These are phyloP conservation scores for Dioszegia crocea DNA, from an alignment of 768 basidiomycete species.

Conservation along the genomic window DNA sequence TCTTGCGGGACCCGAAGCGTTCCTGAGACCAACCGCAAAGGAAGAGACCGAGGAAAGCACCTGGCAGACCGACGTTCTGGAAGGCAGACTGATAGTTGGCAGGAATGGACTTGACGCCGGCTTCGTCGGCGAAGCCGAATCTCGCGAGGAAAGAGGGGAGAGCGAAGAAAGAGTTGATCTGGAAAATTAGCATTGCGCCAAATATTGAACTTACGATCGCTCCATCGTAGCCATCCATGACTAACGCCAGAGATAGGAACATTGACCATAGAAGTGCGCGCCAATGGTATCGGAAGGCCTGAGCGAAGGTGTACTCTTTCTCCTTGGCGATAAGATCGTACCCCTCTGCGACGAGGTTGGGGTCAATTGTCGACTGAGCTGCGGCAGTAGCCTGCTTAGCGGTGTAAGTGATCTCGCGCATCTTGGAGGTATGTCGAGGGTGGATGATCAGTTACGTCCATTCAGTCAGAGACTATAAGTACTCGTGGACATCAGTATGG, in stretches of 20 bases:
- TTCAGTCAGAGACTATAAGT: neutral
- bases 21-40: slow-evolving; percentile 18
- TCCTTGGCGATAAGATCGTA: slow-evolving; percentile 14
- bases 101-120: slow-evolving; percentile 25
- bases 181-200: neutral
- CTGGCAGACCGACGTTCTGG: slow-evolving; percentile 30
- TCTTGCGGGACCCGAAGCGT: slow-evolving; percentile 18
- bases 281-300: slow-evolving; percentile 18
- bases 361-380: slow-evolving; percentile 3
- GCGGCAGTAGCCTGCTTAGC: slow-evolving; percentile 1
- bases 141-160: slow-evolving; percentile 12
- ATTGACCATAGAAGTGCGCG: slow-evolving; percentile 13
- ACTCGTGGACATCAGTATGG: neutral
- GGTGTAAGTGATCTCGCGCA: slow-evolving; percentile 1
- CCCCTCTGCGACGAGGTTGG: slow-evolving; percentile 8
- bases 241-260: slow-evolving; percentile 14
- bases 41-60: slow-evolving; percentile 28
- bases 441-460: neutral
- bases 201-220: neutral
- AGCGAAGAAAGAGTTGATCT: slow-evolving; percentile 22
- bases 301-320: slow-evolving; percentile 7
- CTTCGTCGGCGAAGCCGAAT: slow-evolving; percentile 13
- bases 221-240: slow-evolving; percentile 22
- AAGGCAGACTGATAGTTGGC: slow-evolving; percentile 41
- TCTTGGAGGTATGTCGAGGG: neutral